These are phyloP conservation scores for Symbiodinium pilosum DNA, from an alignment of 73 alveolate genomes.

Conservation along the genomic window DNA sequence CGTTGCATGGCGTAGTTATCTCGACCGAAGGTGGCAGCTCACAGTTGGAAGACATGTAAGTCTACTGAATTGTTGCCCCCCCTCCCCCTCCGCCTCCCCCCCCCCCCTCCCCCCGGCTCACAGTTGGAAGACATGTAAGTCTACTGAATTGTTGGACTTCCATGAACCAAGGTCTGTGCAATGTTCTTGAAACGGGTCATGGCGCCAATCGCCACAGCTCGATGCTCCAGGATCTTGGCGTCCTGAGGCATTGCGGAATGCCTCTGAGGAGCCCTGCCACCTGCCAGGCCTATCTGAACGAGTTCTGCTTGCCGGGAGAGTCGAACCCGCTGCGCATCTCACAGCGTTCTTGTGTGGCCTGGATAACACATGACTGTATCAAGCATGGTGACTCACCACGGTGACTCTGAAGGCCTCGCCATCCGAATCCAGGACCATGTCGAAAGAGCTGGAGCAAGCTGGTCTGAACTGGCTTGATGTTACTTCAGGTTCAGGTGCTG, in stretches of 20 bases:
- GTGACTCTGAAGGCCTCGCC: not conserved
- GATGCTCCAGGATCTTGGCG: not conserved
- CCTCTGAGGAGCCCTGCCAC: not conserved
- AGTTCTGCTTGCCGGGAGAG: not conserved
- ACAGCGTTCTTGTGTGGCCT: not conserved
- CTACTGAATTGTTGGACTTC: too few species aligned
- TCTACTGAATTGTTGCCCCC: too few species aligned
- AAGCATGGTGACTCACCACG: not conserved
- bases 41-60: too few species aligned
- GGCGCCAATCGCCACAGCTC: not conserved
- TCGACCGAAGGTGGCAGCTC: too few species aligned
- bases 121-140: too few species aligned
- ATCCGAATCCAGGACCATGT: not conserved
- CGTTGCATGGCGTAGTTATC: conserved; percentile 9
- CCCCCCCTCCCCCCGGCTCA: too few species aligned
- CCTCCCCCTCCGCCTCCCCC: too few species aligned
- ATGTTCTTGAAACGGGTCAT: not conserved
- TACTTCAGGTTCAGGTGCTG: too few species aligned
- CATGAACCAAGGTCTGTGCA: not conserved
- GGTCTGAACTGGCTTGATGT: too few species aligned
- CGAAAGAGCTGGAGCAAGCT: not conserved
- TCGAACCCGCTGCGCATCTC: not conserved
- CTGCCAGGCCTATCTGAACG: not conserved
- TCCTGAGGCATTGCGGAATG: not conserved
- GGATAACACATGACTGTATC: not conserved